Percentiles rank a stretch among this genome's conserved stretches.
Evolutionary conservation across 1,284 basidiomycete species (phyloP).

Genomic region (Sphagnurus paluster): DNA sequence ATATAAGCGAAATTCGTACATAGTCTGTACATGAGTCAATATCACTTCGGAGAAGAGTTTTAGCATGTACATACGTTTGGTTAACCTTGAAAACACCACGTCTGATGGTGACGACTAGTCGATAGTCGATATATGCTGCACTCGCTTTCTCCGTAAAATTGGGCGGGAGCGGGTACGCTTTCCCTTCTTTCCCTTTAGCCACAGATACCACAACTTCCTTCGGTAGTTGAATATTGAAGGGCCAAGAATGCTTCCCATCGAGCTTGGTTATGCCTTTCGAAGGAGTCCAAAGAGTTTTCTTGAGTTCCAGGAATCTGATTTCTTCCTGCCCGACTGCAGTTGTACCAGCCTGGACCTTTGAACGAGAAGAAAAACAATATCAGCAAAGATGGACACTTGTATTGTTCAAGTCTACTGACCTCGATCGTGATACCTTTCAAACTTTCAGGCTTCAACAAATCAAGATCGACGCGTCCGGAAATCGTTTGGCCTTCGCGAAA

Average conservation of each 20-base stretch:
- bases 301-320: slow-evolving; percentile 39
- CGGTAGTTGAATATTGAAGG: slow-evolving; percentile 47
- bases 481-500: slow-evolving; percentile 47
- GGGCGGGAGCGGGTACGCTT: slow-evolving; percentile 41
- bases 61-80: slow-evolving; percentile 33
- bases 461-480: slow-evolving; percentile 43
- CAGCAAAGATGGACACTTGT: not conserved
- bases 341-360: slow-evolving; percentile 39
- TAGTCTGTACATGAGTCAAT: slow-evolving; percentile 24
- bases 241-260: slow-evolving; percentile 44
- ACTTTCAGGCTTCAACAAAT: slow-evolving; percentile 43
- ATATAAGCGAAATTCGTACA: slow-evolving; percentile 39
- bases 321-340: slow-evolving; percentile 47
- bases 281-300: slow-evolving; percentile 38
- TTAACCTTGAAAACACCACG: slow-evolving; percentile 44
- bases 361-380: not conserved
- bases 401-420: slow-evolving; percentile 28
- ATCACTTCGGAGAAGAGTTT: not conserved
- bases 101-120: slow-evolving; percentile 45
- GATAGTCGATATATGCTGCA: slow-evolving; percentile 50
- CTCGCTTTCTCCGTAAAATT: slow-evolving; percentile 46
- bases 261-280: slow-evolving; percentile 31
- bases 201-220: slow-evolving; percentile 36
- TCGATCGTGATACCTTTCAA: slow-evolving; percentile 45
- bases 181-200: slow-evolving; percentile 25